These are phyloP conservation scores for Diphasiastrum complanatum DNA, from an alignment of 83 land plant species.

Conservation along the genomic window DNA sequence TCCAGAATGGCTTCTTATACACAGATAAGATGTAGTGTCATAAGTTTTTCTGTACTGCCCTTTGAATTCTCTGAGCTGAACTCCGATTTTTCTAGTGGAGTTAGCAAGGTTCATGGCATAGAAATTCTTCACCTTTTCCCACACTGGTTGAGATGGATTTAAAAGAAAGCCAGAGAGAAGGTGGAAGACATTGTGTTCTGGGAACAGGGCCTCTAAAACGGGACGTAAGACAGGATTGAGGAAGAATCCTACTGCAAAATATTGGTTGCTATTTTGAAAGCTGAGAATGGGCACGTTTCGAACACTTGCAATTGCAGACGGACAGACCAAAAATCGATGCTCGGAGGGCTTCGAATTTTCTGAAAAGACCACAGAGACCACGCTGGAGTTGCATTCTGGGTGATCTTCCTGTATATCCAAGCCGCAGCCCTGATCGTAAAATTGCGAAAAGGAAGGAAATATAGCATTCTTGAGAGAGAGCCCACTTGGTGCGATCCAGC, in stretches of 20 bases:
- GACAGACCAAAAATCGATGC: conserved; percentile 22
- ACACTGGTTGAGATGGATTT: conserved; percentile 15
- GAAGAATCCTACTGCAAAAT: conserved; percentile 24
- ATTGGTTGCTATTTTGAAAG: conserved; percentile 28
- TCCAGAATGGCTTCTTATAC: conserved; percentile 9
- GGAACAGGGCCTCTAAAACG: conserved; percentile 16
- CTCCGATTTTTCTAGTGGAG: conserved; percentile 8
- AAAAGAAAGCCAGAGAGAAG: conserved; percentile 12
- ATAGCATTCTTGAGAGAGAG: conserved; percentile 12
- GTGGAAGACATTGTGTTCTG: conserved; percentile 24
- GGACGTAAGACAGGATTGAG: conserved; percentile 23
- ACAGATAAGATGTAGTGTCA: conserved; percentile 14
- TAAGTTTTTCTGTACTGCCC: conserved; percentile 20
- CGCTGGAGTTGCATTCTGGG: neutral
- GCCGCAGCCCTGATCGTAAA: conserved; percentile 5
- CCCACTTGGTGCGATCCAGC: conserved; percentile 11
- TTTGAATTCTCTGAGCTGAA: conserved; percentile 23
- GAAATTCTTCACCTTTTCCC: conserved; percentile 9
- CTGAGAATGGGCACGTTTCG: conserved; percentile 12
- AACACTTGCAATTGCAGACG: conserved; percentile 13
- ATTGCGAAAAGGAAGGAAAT: conserved; percentile 13
- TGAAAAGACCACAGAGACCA: conserved; percentile 16
- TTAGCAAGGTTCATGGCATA: neutral
- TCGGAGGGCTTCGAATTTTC: conserved; percentile 6
- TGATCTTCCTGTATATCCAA: neutral